phyloP scores from a whole-genome alignment of 108 stramenopile genomes.

The Nitzschia sp. region DNA sequence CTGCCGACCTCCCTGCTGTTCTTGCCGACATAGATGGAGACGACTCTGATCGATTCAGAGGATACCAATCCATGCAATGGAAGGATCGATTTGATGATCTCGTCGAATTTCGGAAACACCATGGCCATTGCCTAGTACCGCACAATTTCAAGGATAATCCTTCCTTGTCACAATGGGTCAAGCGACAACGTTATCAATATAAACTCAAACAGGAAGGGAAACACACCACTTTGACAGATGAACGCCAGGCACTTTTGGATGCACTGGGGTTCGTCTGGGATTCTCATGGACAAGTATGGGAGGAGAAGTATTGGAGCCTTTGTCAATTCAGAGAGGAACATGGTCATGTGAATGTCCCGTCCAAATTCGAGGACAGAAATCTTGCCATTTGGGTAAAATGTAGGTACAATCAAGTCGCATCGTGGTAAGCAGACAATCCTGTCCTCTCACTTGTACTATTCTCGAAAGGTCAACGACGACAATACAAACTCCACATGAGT shows the following conservation, averaged over 20 bases:
- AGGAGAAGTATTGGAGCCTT: conserved; percentile 4
- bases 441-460: not conserved
- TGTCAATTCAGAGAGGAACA: not conserved
- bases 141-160: conserved; percentile 29
- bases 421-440: not conserved
- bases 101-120: conserved; percentile 30
- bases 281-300: conserved; percentile 11
- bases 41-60: not conserved
- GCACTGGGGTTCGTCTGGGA: conserved; percentile 21
- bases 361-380: conserved; percentile 2
- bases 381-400: conserved; percentile 31
- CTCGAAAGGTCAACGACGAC: conserved; percentile 20
- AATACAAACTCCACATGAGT: conserved; percentile 32
- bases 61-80: conserved; percentile 39
- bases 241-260: conserved; percentile 1
- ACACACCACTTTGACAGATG: conserved; percentile 10
- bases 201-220: conserved; percentile 33
- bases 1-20: not conserved
- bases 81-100: conserved; percentile 43
- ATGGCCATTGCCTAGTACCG: conserved; percentile 50
- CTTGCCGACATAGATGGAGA: not conserved
- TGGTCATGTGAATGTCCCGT: conserved; percentile 14
- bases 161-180: conserved; percentile 26
- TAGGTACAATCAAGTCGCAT: not conserved
- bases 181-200: conserved; percentile 23